phyloP scores from a whole-genome alignment of 495 filamentous ascomycete genomes.

The Xylaria grammica region DNA sequence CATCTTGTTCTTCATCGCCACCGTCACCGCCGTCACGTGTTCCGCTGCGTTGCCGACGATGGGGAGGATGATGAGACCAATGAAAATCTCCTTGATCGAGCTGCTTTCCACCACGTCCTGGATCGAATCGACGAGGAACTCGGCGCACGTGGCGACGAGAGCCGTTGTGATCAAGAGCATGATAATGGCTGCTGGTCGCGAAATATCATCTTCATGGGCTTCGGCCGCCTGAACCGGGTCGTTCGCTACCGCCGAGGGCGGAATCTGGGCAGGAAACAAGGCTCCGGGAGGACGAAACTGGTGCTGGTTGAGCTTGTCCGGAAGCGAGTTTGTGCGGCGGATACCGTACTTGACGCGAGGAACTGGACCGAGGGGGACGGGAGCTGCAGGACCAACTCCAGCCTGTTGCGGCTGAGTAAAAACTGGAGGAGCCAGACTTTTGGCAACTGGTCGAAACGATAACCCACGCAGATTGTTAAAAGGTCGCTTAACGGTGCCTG shows the following conservation, averaged over 20 bases:
- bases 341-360: conserved; percentile 64
- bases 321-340: conserved; percentile 79
- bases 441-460: conserved; percentile 49
- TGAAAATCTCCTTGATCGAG: conserved; percentile 75
- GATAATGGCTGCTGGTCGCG: conserved; percentile 73
- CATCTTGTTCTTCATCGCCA: conserved; percentile 95
- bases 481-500: conserved; percentile 32
- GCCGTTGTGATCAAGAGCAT: conserved; percentile 77
- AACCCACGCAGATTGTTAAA: conserved; percentile 48
- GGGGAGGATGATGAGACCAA: conserved; percentile 86
- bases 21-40: conserved; percentile 87
- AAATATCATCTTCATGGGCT: conserved; percentile 60
- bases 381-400: conserved; percentile 21
- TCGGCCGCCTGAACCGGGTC: conserved; percentile 48
- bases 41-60: conserved; percentile 94
- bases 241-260: conserved; percentile 34
- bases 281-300: conserved; percentile 42
- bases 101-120: conserved; percentile 68
- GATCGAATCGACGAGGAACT: conserved; percentile 85
- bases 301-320: conserved; percentile 68
- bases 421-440: conserved; percentile 51
- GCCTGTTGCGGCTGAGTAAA: conserved; percentile 43
- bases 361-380: conserved; percentile 47
- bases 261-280: conserved; percentile 51
- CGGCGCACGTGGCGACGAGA: conserved; percentile 84